Percentiles rank a stretch among this genome's conserved stretches.
phyloP scores from a whole-genome alignment of 2,329 filamentous ascomycete genomes.

The Neopestalotiopsis rosae region DNA sequence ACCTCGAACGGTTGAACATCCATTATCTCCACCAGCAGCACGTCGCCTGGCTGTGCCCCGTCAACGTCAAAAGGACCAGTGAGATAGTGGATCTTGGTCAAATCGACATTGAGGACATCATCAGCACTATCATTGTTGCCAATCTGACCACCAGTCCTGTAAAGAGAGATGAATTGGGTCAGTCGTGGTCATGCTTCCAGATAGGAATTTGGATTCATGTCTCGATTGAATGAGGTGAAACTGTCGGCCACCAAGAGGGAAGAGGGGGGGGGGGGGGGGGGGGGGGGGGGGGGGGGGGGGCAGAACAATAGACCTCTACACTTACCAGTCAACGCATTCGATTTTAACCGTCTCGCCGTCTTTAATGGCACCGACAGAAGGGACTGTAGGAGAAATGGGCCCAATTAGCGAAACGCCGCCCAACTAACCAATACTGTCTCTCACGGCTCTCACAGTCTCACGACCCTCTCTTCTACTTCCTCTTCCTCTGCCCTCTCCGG shows the following conservation, averaged over 20 bases:
- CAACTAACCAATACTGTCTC: neutral
- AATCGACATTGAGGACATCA: constrained; percentile 82
- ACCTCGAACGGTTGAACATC: constrained; percentile 86
- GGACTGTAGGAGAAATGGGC: constrained; percentile 59
- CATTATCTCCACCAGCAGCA: constrained; percentile 87
- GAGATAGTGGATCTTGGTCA: constrained; percentile 86
- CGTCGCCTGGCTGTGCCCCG: constrained; percentile 81
- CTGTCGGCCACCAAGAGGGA: neutral
- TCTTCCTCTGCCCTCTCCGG: neutral
- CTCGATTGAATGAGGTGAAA: neutral
- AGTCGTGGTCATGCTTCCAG: neutral
- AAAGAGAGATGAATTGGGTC: neutral
- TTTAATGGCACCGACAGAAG: constrained; percentile 73
- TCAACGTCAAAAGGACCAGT: constrained; percentile 89
- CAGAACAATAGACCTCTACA: neutral
- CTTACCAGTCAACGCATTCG: constrained; percentile 82
- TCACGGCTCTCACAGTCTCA: no score
- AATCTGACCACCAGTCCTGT: constrained; percentile 78
- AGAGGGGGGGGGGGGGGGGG: no score
- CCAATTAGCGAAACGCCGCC: neutral
- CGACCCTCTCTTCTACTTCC: neutral
- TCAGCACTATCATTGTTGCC: constrained; percentile 89
- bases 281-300: no score
- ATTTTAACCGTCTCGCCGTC: constrained; percentile 91
- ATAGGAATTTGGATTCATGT: neutral